Percentiles rank a stretch among this genome's conserved stretches.
These are phyloP conservation scores for Penicillium sp. DNA, from an alignment of 2,329 filamentous ascomycete genomes.

Conservation along the genomic window DNA sequence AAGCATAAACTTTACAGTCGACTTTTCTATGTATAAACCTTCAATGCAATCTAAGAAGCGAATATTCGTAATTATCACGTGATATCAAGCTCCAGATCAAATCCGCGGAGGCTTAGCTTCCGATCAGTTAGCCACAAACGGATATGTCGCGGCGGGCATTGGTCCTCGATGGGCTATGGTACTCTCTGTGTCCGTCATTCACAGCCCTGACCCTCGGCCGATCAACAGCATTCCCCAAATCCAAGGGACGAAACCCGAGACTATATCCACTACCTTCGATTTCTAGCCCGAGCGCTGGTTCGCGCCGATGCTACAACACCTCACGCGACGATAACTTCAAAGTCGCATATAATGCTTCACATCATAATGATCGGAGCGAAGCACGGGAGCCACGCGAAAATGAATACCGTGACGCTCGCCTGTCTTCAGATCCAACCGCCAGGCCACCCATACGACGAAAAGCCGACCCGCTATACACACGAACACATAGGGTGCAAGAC, in stretches of 20 bases:
- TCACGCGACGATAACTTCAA: not conserved
- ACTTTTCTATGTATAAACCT: too few relatives aligned
- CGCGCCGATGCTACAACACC: conserved; percentile 23
- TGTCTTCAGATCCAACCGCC: not conserved
- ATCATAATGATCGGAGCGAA: not conserved
- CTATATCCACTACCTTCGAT: conserved; percentile 1
- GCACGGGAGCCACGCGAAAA: not conserved
- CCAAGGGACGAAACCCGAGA: conserved; percentile 8
- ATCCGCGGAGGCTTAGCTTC: conserved; percentile 4
- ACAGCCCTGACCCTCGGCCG: conserved; percentile 18
- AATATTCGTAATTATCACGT: conserved; percentile 10
- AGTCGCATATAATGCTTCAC: not conserved
- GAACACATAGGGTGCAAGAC: conserved; percentile 1
- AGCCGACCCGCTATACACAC: not conserved
- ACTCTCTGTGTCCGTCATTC: conserved; percentile 42
- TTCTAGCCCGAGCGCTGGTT: conserved; percentile 9
- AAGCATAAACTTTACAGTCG: too few relatives aligned
- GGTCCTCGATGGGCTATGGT: conserved; percentile 42
- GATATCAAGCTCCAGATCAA: conserved; percentile 8
- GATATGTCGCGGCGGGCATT: conserved; percentile 36
- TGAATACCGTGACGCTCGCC: not conserved
- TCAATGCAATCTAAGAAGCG: not conserved
- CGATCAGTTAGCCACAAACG: conserved; percentile 12
- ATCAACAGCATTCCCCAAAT: conserved; percentile 10
- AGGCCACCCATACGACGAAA: not conserved